Evolutionary conservation across 176 grass and related monocot genomes (phyloP), one percentile per base, ranked within the genome.

Genomic region (Echinochloa phyllopogon): DNA sequence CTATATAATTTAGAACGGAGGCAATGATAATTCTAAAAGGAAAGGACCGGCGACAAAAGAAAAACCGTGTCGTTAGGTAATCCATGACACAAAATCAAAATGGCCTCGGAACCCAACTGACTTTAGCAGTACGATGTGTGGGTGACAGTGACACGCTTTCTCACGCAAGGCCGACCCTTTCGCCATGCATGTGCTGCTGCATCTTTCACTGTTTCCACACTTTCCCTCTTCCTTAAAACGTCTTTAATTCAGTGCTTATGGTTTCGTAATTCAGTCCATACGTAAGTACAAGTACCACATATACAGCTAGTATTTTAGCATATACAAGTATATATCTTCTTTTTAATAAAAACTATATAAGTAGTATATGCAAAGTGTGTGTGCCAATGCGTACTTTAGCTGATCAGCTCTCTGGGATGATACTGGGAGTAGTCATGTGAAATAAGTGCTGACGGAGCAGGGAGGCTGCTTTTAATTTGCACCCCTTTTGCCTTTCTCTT

Each of bases 401-500:
- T 55, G 15, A 65, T 33, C 6, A 27, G 69, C 69, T 20, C 13
- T 11, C 21, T 58, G 2, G 21, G 56, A 23, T 6, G n/a, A n/a
- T n/a, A n/a, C n/a, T n/a, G n/a, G n/a, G n/a, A n/a, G n/a, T n/a
- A n/a, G n/a, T n/a, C n/a, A n/a, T n/a, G n/a, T n/a, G n/a, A 41
- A 42, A 52, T 4, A 15, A 42, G 47, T 64, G 37, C 55, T 62
- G 53, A 17, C 43, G 1, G 42, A 69, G 72, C 10, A 23, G 16
- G 42, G 17, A 4, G 1, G 62, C 64, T 65, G 25, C 45, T 77
- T 68, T 75, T 49, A 29, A 51, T 37, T 52, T 25, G 64, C 44
- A 8, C 37, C 41, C 76, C 63, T 75, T 85, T 75, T 51, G 24
- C 27, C 68, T 80, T 68, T 86, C 56, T 76, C 77, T 81, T 59